Base-by-base conservation (phyloP, 495 filamentous ascomycete genomes). In the Bryoglossum gracile region DNA sequence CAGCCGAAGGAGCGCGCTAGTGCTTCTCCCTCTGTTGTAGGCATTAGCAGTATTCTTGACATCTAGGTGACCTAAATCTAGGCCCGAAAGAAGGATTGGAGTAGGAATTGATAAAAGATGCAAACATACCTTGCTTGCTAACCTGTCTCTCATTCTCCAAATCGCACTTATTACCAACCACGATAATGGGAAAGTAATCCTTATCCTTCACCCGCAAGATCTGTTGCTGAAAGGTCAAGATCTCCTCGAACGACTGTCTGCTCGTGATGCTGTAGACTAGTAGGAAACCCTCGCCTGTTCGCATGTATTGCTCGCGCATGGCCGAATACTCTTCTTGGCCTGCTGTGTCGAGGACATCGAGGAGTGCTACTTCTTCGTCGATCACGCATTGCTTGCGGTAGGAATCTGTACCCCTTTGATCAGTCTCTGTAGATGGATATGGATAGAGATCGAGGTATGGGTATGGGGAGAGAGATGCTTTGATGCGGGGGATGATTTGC, bases 291-390 rank as follows among this genome's bases (percentile, higher is more conserved):
- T 98, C 92, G 62, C 92, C 92, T 28, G 94, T 98, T 58, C 92
- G 85, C 92, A 98, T 98, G 76, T 98, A 98, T 72, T 98, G 92
- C 72, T 98, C 92, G 54, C 92, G 81, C 92, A 98, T 98, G 43
- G 92, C 92, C 30, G 90, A 95, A 72, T 98, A 98, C 70, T 98
- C 92, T 68, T 98, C 92, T 69, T 98, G 92, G 45, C 92, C 92
- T 45, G 92, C 92, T 40, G 92, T 98, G 66, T 98, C 92, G 59
- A 98, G 82, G 45, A 98, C 91, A 65, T 98, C 92, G 63, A 98
- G 83, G 86, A 96, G 78, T 35, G 92, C 94, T 54, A 96, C 87
- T 67, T 97, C 92, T 59, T 96, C 92, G 65, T 98, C 92, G 66
- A 98, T 94, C 46, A 94, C 82, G 65, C 94, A 97, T 77, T 97